These are phyloP conservation scores for Geum urbanum DNA, from an alignment of 306 rosid species.

Conservation along the genomic window DNA sequence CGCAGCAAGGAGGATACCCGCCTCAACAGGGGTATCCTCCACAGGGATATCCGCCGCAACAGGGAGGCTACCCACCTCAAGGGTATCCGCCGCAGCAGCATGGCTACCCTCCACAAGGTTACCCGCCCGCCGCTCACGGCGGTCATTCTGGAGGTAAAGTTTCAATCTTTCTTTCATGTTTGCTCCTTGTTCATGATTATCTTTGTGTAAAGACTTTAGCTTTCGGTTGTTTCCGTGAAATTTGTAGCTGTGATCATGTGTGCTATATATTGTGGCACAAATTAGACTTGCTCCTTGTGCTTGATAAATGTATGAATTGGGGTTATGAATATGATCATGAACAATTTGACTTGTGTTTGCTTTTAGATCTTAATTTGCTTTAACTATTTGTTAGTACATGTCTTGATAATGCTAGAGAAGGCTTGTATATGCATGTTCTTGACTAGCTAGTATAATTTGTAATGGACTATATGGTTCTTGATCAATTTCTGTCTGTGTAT, in stretches of 20 bases:
- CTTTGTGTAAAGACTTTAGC: background rate
- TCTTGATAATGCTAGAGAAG: no score
- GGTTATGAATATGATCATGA: no score
- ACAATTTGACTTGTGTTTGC: no score
- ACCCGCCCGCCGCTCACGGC: slow-evolving; percentile 45
- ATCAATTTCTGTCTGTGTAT: background rate
- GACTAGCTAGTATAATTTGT: no score
- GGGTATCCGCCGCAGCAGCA: slow-evolving; percentile 19
- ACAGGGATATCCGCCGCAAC: slow-evolving; percentile 17
- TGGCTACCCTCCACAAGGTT: slow-evolving; percentile 21
- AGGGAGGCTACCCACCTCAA: slow-evolving; percentile 21
- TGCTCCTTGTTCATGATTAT: background rate
- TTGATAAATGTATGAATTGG: no score
- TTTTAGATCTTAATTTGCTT: no score
- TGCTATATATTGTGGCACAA: no score
- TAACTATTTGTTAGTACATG: no score
- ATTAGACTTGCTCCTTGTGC: no score
- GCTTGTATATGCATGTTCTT: background rate
- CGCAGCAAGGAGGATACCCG: slow-evolving; percentile 15
- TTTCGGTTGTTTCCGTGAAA: background rate
- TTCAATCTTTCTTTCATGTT: background rate
- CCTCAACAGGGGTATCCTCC: slow-evolving; percentile 10
- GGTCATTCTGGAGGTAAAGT: slow-evolving; percentile 24
- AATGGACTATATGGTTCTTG: no score
- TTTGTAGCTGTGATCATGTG: no score